A percentile compares a stretch with the other conserved stretches of the same genome.
Conservation (phyloP, 2,329 filamentous ascomycete species). For the Pseudogymnoascus sp. region DNA sequence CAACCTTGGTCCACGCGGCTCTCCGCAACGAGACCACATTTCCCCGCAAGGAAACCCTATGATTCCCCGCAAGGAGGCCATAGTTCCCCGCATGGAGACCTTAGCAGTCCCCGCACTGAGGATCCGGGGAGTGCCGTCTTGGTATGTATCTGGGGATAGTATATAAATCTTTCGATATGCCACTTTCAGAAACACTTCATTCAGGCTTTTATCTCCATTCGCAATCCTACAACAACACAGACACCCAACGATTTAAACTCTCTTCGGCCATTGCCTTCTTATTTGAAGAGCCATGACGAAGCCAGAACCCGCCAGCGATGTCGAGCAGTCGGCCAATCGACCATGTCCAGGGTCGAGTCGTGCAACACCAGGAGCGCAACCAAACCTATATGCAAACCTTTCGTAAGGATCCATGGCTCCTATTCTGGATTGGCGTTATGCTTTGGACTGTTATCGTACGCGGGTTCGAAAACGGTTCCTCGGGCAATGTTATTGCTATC, state of each 20-base stretch:
- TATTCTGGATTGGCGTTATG: not conserved
- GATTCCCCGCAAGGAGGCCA: not conserved
- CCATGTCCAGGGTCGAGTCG: not conserved
- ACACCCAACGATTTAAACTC: not conserved
- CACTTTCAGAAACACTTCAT: not conserved
- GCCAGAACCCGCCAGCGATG: not conserved
- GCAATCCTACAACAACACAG: not conserved
- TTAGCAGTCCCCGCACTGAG: not conserved
- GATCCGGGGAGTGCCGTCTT: not conserved
- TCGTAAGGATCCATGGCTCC: not conserved
- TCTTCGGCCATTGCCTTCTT: not conserved
- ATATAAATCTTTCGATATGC: not conserved
- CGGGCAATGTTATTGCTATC: slow-evolving; percentile 36
- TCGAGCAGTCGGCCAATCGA: not conserved
- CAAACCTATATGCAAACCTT: not conserved
- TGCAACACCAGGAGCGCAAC: not conserved
- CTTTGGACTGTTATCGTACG: slow-evolving; percentile 33
- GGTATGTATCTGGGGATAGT: not conserved
- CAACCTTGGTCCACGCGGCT: not conserved
- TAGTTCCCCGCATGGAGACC: not conserved
- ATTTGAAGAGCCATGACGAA: not conserved
- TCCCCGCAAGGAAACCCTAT: not conserved
- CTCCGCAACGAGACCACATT: not conserved
- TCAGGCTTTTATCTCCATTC: not conserved
- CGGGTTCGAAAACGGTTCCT: slow-evolving; percentile 36